Base-by-base conservation (phyloP, 441 rosid genomes). In the Gossypium aridum region DNA sequence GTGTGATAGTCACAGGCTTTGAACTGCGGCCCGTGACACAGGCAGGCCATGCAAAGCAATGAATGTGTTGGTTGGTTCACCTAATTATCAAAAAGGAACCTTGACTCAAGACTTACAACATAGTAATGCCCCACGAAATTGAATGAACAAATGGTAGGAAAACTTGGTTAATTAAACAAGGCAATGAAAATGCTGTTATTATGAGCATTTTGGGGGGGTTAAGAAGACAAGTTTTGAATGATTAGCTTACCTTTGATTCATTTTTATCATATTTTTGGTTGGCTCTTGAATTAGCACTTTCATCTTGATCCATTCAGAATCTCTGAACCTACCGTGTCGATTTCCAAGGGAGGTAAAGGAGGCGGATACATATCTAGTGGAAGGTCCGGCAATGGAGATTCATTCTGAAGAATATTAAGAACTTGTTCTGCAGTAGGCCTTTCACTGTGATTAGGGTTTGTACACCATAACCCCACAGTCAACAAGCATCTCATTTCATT, bases 391-490 rank as follows among this genome's bases (percentile, higher is more conserved):
- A 84, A 4, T 0, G 80, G 73, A 0, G 81, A 81, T 54, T 87
- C 89, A 7, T 76, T 79, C 8, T 84, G 78, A 25, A 90, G 31
- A 9, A 85, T 87, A 16, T 86, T 84, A 14, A 86, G 80, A 9
- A 79, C 91, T 69, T 83, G 87, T 26, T 79, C 77, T 7, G 84
- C 55, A n/a, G 78, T 78, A 17, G 69, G 53, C 69, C 53, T 39
- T 53, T 25, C 9, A 28, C 7, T 65, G 13, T 9, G 25, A 68
- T 78, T 82, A 7, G 83, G 85, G 39, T 84, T 83, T 3, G 85
- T 78, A 69, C 89, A 86, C 85, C 69, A 81, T 25, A 84, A 22
- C 22, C 90, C 84, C 7, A 83, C 83, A 7, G 75, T 67, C 78
- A 83, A 75, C 65, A 86, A 65, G 39, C 78, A 3, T 65, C 74